Conservation (phyloP, 495 filamentous ascomycete species). For the Xylaria nigripes region DNA sequence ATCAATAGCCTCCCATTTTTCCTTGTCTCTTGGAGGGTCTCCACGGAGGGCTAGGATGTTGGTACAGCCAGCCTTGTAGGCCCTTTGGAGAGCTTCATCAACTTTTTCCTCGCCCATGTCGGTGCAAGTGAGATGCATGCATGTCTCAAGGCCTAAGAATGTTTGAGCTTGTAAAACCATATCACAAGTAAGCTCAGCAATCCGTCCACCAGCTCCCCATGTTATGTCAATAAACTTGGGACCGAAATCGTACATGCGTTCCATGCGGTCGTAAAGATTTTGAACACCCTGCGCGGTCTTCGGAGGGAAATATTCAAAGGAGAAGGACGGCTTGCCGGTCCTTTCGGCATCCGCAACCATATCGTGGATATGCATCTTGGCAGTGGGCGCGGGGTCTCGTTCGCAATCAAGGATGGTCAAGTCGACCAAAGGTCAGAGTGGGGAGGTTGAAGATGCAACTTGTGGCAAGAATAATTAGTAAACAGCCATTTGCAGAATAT, state of each 20-base stretch:
- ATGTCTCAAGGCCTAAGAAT: slow-evolving; percentile 94
- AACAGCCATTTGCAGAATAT: neutral
- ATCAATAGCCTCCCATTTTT: slow-evolving; percentile 81
- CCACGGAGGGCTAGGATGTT: slow-evolving; percentile 95
- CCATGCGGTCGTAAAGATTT: slow-evolving; percentile 99
- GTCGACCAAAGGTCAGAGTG: neutral
- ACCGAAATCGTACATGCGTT: slow-evolving; percentile 92
- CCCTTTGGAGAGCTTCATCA: slow-evolving; percentile 75
- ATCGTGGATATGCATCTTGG: slow-evolving; percentile 74
- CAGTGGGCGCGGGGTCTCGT: neutral
- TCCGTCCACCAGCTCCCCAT: slow-evolving; percentile 91
- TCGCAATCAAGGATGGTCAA: neutral
- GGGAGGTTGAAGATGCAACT: neutral
- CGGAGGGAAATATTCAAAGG: slow-evolving; percentile 99
- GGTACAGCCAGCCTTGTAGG: slow-evolving; percentile 92
- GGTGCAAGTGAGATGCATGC: slow-evolving; percentile 98
- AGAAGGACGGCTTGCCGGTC: slow-evolving; percentile 76
- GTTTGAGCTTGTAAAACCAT: slow-evolving; percentile 97
- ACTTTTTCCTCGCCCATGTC: slow-evolving; percentile 93
- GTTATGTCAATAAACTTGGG: slow-evolving; percentile 97
- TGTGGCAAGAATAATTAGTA: neutral
- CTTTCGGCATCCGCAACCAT: slow-evolving; percentile 78
- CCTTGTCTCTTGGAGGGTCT: slow-evolving; percentile 89
- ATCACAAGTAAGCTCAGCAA: slow-evolving; percentile 87
- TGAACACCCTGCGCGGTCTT: slow-evolving; percentile 98